phyloP scores from a whole-genome alignment of 1,139 yeast genomes.

The Saccharomycopsis crataegensis region DNA sequence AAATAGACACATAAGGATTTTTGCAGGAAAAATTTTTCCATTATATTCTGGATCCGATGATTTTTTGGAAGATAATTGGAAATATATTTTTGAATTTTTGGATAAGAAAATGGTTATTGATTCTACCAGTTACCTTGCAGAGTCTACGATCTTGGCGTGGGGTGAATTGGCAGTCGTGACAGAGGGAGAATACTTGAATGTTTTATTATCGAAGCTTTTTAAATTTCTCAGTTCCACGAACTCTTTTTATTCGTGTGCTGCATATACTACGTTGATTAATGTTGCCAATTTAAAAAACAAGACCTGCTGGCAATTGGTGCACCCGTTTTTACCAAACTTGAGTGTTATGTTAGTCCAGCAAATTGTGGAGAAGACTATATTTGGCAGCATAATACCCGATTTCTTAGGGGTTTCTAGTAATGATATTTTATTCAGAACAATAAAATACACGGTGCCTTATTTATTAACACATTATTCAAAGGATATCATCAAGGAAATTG shows the following conservation, averaged over 20 bases:
- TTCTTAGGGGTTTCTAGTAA: conserved; percentile 54
- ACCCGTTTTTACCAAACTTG: conserved; percentile 75
- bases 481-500: conserved; percentile 56
- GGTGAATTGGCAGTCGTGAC: conserved; percentile 52
- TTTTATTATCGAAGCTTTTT: conserved; percentile 49
- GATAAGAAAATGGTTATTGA: conserved; percentile 9
- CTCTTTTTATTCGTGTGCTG: conserved; percentile 56
- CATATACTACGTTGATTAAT: conserved; percentile 36
- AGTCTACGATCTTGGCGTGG: conserved; percentile 54
- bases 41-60: conserved; percentile 35
- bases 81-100: conserved; percentile 10
- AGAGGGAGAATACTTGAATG: conserved; percentile 57
- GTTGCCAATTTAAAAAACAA: conserved; percentile 36
- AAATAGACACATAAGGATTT: conserved; percentile 12
- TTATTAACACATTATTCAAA: conserved; percentile 57
- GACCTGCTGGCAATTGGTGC: conserved; percentile 62
- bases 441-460: conserved; percentile 70
- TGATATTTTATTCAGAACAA: conserved; percentile 62
- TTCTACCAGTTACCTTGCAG: conserved; percentile 40
- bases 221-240: conserved; percentile 53
- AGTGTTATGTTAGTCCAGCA: conserved; percentile 57
- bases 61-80: conserved; percentile 29
- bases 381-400: conserved; percentile 54
- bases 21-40: conserved; percentile 35
- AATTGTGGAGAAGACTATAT: conserved; percentile 39